These are phyloP conservation scores for Hypseocharis bilobata DNA, from an alignment of 441 rosid genomes.

Conservation along the genomic window DNA sequence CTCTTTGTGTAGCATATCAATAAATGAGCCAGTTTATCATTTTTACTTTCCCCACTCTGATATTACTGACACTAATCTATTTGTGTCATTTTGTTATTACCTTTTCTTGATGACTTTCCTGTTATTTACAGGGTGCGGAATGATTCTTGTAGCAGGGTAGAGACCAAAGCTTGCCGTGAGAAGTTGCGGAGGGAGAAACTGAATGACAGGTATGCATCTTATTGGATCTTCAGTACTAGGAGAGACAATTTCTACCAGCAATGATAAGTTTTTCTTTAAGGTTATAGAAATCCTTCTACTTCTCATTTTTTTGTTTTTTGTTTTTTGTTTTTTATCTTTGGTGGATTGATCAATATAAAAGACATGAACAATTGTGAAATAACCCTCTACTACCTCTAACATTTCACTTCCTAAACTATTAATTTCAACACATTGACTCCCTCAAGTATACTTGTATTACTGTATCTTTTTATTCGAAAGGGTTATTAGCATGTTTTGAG, in stretches of 20 bases:
- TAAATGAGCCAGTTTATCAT: no score
- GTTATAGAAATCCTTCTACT: background rate
- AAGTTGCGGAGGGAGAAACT: conserved; percentile 68
- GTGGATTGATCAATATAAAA: background rate
- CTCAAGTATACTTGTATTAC: no score
- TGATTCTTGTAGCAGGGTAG: conserved; percentile 47
- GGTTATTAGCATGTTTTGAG: conserved; percentile 3
- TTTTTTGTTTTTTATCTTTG: no score
- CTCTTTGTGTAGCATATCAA: no score
- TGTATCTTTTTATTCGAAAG: background rate
- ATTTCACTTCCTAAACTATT: background rate
- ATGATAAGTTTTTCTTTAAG: background rate
- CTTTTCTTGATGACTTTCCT: conserved; percentile 9
- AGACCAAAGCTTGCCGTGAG: conserved; percentile 76
- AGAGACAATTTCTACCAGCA: background rate
- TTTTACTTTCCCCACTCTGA: no score
- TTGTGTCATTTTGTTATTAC: background rate
- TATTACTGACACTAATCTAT: background rate
- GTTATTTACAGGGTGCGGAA: conserved; percentile 38
- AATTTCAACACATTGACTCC: background rate
- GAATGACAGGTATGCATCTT: conserved; percentile 52
- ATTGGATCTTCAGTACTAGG: background rate
- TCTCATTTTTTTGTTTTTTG: background rate
- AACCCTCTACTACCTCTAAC: background rate
- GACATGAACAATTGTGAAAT: background rate